These are phyloP conservation scores for Aspergillus novoparasiticus DNA, from an alignment of 2,329 filamentous ascomycete species.

Conservation along the genomic window DNA sequence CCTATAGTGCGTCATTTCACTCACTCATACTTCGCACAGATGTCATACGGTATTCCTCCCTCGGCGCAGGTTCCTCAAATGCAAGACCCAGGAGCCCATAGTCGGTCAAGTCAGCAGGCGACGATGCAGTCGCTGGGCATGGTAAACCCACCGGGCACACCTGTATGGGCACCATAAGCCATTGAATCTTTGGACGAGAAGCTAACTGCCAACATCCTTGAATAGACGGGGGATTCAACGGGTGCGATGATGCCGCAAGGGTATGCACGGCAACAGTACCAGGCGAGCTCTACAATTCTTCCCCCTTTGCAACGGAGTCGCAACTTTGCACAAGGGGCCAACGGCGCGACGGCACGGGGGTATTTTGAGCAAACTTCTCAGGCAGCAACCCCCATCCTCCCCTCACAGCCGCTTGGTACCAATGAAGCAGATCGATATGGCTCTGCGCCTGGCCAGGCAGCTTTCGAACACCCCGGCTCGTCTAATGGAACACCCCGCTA, in stretches of 20 bases:
- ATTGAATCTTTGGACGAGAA: slow-evolving; percentile 25
- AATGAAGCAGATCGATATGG: slow-evolving; percentile 37
- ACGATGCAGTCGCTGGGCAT: slow-evolving; percentile 40
- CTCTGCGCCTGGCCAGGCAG: slow-evolving; percentile 26
- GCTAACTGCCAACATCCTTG: slow-evolving; percentile 33
- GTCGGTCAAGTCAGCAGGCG: slow-evolving; percentile 38
- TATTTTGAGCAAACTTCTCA: slow-evolving; percentile 39
- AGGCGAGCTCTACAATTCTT: slow-evolving; percentile 36
- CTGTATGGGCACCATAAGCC: slow-evolving; percentile 36
- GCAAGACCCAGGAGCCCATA: slow-evolving; percentile 36
- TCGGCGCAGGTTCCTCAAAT: slow-evolving; percentile 38
- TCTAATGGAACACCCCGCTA: slow-evolving; percentile 36
- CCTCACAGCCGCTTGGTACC: slow-evolving; percentile 35
- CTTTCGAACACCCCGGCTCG: slow-evolving; percentile 35
- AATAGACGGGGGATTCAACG: slow-evolving; percentile 39
- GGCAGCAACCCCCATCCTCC: slow-evolving; percentile 36
- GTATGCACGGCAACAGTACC: slow-evolving; percentile 38
- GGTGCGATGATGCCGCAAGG: slow-evolving; percentile 40
- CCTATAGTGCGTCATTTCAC: slow-evolving; percentile 8
- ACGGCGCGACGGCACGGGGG: slow-evolving; percentile 30
- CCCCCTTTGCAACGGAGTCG: slow-evolving; percentile 39
- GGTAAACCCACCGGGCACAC: slow-evolving; percentile 41
- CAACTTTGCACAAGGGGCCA: slow-evolving; percentile 32
- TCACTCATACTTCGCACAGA: slow-evolving; percentile 28
- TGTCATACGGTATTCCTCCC: slow-evolving; percentile 38